Percentiles rank a stretch among this genome's conserved stretches.
These are phyloP conservation scores for Thelonectria olida DNA, from an alignment of 2,329 filamentous ascomycete species.

Conservation along the genomic window DNA sequence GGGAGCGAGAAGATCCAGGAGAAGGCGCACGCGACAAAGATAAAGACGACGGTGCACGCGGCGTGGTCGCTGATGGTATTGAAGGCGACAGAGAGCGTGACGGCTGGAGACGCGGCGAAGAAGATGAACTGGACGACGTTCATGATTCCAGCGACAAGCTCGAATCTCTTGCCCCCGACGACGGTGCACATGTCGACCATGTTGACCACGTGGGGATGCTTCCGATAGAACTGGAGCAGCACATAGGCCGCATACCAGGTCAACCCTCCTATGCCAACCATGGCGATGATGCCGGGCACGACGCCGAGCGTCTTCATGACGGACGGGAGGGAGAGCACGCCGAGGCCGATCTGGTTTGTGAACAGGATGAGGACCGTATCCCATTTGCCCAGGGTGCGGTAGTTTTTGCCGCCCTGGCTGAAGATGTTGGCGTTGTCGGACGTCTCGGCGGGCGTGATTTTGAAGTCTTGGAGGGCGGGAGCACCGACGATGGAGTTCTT, in stretches of 20 bases:
- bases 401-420: slow-evolving; percentile 37
- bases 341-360: slow-evolving; percentile 41
- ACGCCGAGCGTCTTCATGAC: slow-evolving; percentile 73
- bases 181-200: slow-evolving; percentile 73
- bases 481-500: neutral
- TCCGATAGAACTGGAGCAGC: slow-evolving; percentile 72
- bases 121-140: slow-evolving; percentile 36
- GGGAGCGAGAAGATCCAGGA: slow-evolving; percentile 32
- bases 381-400: slow-evolving; percentile 39
- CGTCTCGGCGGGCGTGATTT: slow-evolving; percentile 24
- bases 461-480: slow-evolving; percentile 20
- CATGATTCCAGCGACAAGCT: slow-evolving; percentile 26
- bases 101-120: slow-evolving; percentile 29
- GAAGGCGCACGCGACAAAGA: slow-evolving; percentile 25
- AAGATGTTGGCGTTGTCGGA: slow-evolving; percentile 35
- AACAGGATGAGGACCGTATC: slow-evolving; percentile 37
- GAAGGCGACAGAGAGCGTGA: slow-evolving; percentile 29
- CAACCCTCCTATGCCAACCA: slow-evolving; percentile 69
- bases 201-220: slow-evolving; percentile 73
- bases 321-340: slow-evolving; percentile 72
- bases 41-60: slow-evolving; percentile 33
- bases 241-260: slow-evolving; percentile 61
- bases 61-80: slow-evolving; percentile 32
- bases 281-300: slow-evolving; percentile 73
- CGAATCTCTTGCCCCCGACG: slow-evolving; percentile 45